phyloP scores from a whole-genome alignment of 192 early-diverging fungal genomes.

The Coemansia sp. region DNA sequence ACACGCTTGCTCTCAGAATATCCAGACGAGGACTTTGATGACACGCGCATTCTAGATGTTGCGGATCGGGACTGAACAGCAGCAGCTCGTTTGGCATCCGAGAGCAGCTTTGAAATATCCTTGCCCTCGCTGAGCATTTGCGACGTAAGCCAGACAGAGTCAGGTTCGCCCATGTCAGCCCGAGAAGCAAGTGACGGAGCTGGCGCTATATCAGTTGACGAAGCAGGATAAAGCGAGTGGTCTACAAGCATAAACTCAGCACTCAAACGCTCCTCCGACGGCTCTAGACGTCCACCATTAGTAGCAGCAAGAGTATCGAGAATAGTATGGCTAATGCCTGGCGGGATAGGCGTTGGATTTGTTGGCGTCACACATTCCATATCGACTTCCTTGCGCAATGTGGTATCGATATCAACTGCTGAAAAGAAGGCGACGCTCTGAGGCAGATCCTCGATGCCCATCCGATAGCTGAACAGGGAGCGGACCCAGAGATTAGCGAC shows the following conservation, averaged over 20 bases:
- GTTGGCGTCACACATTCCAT: slow-evolving; percentile 88
- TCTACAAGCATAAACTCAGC: slow-evolving; percentile 25
- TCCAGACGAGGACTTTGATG: neutral
- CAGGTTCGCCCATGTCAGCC: neutral
- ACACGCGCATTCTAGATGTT: neutral
- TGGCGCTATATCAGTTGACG: neutral
- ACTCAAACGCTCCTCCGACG: neutral
- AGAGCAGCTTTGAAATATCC: slow-evolving; percentile 22
- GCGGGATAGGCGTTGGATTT: slow-evolving; percentile 60
- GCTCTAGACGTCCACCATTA: slow-evolving; percentile 19
- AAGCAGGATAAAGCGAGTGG: slow-evolving; percentile 17
- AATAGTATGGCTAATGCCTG: slow-evolving; percentile 52
- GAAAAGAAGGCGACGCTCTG: slow-evolving; percentile 94
- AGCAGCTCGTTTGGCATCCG: neutral
- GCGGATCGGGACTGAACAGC: neutral
- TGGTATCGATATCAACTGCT: slow-evolving; percentile 88
- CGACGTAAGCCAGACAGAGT: slow-evolving; percentile 34
- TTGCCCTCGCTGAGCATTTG: slow-evolving; percentile 24
- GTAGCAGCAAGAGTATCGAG: slow-evolving; percentile 29
- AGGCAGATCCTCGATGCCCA: slow-evolving; percentile 88
- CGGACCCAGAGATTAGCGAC: slow-evolving; percentile 93
- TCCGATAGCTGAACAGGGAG: slow-evolving; percentile 78
- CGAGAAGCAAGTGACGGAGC: neutral
- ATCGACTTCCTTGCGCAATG: slow-evolving; percentile 88
- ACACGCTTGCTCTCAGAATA: slow-evolving; percentile 5